Base-by-base conservation (phyloP, 1,284 basidiomycete genomes). In the Phaffia rhodozyma region DNA sequence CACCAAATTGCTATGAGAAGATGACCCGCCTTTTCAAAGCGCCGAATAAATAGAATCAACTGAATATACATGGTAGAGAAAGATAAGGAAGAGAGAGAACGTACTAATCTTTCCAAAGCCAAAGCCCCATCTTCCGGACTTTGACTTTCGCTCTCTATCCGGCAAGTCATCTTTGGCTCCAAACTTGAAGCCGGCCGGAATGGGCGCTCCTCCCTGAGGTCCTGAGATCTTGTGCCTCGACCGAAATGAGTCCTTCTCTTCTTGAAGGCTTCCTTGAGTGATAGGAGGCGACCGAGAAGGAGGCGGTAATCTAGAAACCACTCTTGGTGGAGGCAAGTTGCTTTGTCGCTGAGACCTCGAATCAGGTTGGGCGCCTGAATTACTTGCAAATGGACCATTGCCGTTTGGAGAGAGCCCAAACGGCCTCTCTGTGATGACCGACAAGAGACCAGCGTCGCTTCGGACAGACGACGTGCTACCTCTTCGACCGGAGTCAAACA, bases 171-270 rank as follows among this genome's bases (percentile, higher is more conserved):
- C 85, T 73, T 86, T 86, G 38, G 79, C 77, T 21, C 86, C 87
- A 72, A 94, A 94, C 74, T 91, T 91, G 80, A 87, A 91, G 0
- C 91, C 91, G 55, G 83, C 82, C 9, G 90, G 89, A 49, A 96
- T 89, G 38, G 86, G 87, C 16, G 84, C 83, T 18, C 89, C 91
- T 68, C 86, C 86, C 74, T 92, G 80, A 43, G 91, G 91, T 0
- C 83, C 88, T n/a, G 89, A 91, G 63, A 94, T 94, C 75, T 91
- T 89, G 3, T 43, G 38, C 38, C 38, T 43, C 13, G 38, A 43
- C 16, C 38, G 38, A 43, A 51, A 52, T 18, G 62, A 57, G 29
- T 60, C 63, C 48, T 55, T 62, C 38, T 43, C 38, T 6, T 11
- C 47, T 9, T 29, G 13, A 5, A 27, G 20, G 4, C 30, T 52